Base-by-base conservation (phyloP, 2,329 filamentous ascomycete species). In the Lithohypha guttulata region DNA sequence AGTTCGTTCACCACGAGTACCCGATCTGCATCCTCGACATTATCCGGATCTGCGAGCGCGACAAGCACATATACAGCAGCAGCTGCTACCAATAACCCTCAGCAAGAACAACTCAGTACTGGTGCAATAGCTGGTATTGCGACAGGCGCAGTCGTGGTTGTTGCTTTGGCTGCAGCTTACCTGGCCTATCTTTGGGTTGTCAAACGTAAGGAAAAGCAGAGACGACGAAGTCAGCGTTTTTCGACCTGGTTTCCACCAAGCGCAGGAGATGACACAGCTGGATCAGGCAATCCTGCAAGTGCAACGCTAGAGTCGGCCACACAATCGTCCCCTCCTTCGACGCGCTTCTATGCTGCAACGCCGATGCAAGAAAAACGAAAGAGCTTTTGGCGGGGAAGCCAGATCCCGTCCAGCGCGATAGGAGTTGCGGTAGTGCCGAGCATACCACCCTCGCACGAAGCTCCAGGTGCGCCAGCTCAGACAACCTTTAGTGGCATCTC, bases 141-240 rank as follows among this genome's bases (percentile, higher is more conserved):
- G 7, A 38, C 20, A 8, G 33, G 27, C 6, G 22, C 26, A n/a
- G 14, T 36, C 22, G 19, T 35, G 6, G 34, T 34, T 18, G 34
- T 27, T n/a, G 40, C 22, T 18, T 8, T 42, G 11, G 9, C 32
- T 18, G 11, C 27, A 8, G 33, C 3, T 10, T 30, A 31, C 14
- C 17, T 28, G 25, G 36, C 38, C 11, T 34, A 42, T 18, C 14
- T 34, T 18, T 17, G 42, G 19, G 37, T 29, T 38, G 41, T 28
- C 10, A 36, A 27, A 34, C 27, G 23, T 13, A 31, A 18, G 54
- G 54, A 36, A 61, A 59, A 4, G 59, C 60, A 46, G 45, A 55
- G 10, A 54, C 57, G 6, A 57, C 62, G 26, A 59, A 59, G n/a
- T 55, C 60, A 11, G 60, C 59, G 2, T 47, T 55, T 5, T 49